Evolutionary conservation across 495 filamentous ascomycete genomes (phyloP).

Genomic region (Durotheca rogersii): DNA sequence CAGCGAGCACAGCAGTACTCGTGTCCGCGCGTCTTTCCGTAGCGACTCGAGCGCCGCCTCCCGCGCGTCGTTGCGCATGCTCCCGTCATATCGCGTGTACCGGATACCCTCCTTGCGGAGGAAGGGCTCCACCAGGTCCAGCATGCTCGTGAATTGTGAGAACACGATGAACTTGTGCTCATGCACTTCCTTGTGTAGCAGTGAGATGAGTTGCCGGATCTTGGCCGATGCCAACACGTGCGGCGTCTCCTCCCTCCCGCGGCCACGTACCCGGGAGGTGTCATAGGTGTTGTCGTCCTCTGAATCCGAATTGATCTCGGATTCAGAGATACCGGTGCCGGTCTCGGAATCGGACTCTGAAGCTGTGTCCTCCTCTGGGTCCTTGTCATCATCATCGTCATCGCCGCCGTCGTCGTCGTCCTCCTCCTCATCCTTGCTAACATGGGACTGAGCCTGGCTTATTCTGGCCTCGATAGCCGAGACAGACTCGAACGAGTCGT

Average conservation of each 20-base stretch:
- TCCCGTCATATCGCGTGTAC: conserved; percentile 90
- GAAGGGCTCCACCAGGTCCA: conserved; percentile 94
- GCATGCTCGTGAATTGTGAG: conserved; percentile 78
- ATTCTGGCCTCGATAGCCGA: conserved; percentile 41
- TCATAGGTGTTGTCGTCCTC: conserved; percentile 40
- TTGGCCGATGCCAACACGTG: conserved; percentile 76
- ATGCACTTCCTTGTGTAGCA: conserved; percentile 74
- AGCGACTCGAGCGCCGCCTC: conserved; percentile 75
- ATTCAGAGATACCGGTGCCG: conserved; percentile 37
- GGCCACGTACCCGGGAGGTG: background rate
- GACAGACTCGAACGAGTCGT: conserved; percentile 42
- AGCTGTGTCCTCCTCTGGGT: conserved; percentile 34
- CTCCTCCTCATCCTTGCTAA: conserved; percentile 18
- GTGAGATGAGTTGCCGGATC: conserved; percentile 76
- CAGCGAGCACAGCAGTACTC: conserved; percentile 86
- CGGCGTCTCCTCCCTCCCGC: conserved; percentile 37
- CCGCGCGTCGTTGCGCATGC: conserved; percentile 90
- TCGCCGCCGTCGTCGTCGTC: background rate
- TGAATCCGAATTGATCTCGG: conserved; percentile 45
- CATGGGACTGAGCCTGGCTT: conserved; percentile 24
- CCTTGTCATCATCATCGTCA: conserved; percentile 30
- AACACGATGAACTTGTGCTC: conserved; percentile 96
- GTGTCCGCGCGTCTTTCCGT: conserved; percentile 66
- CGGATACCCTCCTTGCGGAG: conserved; percentile 67
- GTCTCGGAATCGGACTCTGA: conserved; percentile 43